Percentiles rank a stretch among this genome's conserved stretches.
Conservation (phyloP, 2,329 filamentous ascomycete genomes). For the Lachnellula subtilissima region DNA sequence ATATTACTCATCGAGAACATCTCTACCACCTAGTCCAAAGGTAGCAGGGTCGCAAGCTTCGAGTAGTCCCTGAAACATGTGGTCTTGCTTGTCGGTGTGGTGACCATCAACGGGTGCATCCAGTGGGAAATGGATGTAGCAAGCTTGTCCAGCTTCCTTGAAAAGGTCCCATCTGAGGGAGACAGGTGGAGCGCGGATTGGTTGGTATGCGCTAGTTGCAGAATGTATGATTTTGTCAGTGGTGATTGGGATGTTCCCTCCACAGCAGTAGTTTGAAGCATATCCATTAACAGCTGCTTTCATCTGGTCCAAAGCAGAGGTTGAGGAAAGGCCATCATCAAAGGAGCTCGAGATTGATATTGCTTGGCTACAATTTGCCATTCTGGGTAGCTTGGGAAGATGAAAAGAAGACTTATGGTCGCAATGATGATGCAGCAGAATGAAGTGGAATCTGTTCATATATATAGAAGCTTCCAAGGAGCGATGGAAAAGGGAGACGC, state of each 20-base stretch:
- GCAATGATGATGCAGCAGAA: no score
- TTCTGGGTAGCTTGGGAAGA: no score
- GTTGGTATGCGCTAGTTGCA: neutral
- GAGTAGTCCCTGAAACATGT: no score
- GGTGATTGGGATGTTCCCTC: neutral
- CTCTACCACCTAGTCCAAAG: constrained; percentile 24
- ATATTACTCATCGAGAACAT: constrained; percentile 48
- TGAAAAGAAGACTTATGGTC: no score
- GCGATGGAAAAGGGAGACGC: no score
- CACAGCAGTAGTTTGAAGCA: neutral
- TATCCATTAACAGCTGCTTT: neutral
- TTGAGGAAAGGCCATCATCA: neutral
- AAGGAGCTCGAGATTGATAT: neutral
- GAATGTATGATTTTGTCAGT: neutral
- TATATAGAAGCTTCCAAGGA: no score
- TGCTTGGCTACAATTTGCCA: no score
- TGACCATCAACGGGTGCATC: no score
- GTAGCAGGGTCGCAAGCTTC: no score
- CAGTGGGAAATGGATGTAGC: neutral
- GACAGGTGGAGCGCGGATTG: neutral
- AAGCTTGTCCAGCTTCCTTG: neutral
- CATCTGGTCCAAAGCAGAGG: neutral
- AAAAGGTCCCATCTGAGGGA: neutral
- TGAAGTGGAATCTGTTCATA: no score
- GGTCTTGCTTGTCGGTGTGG: no score